Percentiles rank a stretch among this genome's conserved stretches.
Conservation (phyloP, 2,329 filamentous ascomycete species). For the Pseudogymnoascus sp. region DNA sequence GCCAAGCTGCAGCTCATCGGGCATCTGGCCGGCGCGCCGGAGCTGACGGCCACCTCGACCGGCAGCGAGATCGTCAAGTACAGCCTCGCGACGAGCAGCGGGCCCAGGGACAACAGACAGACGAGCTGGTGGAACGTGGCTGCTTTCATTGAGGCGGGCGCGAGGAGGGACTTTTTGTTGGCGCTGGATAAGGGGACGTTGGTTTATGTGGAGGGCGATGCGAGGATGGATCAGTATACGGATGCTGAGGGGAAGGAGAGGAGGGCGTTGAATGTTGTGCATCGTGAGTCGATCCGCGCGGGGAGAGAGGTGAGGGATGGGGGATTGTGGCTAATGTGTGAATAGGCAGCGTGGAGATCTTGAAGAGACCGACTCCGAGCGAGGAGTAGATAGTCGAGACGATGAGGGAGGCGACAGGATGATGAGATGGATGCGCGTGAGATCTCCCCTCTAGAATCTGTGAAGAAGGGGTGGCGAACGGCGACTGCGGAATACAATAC, state of each 20-base stretch:
- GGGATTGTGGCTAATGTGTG: background rate
- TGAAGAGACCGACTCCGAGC: background rate
- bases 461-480: background rate
- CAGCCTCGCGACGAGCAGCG: conserved; percentile 61
- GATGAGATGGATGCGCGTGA: background rate
- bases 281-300: conserved; percentile 55
- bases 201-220: conserved; percentile 79
- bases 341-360: background rate
- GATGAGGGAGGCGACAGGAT: background rate
- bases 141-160: conserved; percentile 62
- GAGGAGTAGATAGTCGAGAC: background rate
- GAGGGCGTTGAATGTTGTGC: conserved; percentile 61
- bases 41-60: conserved; percentile 61
- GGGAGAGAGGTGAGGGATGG: background rate
- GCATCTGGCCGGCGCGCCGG: conserved; percentile 72
- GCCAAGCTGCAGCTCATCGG: conserved; percentile 84
- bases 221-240: conserved; percentile 58
- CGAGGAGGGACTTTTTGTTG: conserved; percentile 64
- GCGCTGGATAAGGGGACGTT: conserved; percentile 77
- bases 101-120: conserved; percentile 60
- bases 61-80: conserved; percentile 74
- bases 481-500: background rate
- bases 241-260: conserved; percentile 63
- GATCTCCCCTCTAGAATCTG: background rate
- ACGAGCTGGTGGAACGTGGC: conserved; percentile 82